Base-by-base conservation (phyloP, 345 rosid species). In the Physaria fendleri region DNA sequence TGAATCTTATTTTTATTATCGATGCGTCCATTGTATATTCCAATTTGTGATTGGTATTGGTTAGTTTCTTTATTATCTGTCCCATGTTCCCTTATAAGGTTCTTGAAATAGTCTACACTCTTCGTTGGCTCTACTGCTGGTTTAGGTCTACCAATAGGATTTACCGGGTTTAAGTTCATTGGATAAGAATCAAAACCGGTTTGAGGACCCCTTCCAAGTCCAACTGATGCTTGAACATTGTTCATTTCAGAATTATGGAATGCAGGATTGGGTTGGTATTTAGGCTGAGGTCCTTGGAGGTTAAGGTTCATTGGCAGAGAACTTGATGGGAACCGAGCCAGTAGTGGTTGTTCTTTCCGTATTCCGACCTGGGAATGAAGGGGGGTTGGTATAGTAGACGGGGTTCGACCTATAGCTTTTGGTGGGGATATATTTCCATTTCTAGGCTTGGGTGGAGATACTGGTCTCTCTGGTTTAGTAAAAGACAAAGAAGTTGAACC, bases 51-150 rank as follows among this genome's bases (percentile, higher is more conserved):
- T n/a, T 61, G 41, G 37, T 16, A 24, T 33, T 61, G 53, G 5
- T 46, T 54, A 12, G 45, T 53, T 42, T 76, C 72, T 40, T 55
- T 64, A 72, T 53, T 71, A 34, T 46, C 78, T 22, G 49, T 56
- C 25, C 95, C 95, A 78, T 86, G 91, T 65, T 75, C 73, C 76
- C 78, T 82, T 12, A 86, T 81, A 8, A 89, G 82, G 33, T 81
- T 75, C 75, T 84, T 84, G 69, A 77, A 40, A 74, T 84, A 79
- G 74, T 67, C 57, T 34, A 54, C 3, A 64, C 78, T 78, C 76
- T 69, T 83, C 74, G 50, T 10, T 3, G 62, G 67, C 71, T 48
- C 75, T 18, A 29, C 44, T 45, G 30, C 50, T 38, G 10, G 55
- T 42, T 11, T 65, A 71, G 9, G 49, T 45, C 41, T 52, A 43